Conservation (phyloP, 345 rosid genomes). For the Populus pruinosa region DNA sequence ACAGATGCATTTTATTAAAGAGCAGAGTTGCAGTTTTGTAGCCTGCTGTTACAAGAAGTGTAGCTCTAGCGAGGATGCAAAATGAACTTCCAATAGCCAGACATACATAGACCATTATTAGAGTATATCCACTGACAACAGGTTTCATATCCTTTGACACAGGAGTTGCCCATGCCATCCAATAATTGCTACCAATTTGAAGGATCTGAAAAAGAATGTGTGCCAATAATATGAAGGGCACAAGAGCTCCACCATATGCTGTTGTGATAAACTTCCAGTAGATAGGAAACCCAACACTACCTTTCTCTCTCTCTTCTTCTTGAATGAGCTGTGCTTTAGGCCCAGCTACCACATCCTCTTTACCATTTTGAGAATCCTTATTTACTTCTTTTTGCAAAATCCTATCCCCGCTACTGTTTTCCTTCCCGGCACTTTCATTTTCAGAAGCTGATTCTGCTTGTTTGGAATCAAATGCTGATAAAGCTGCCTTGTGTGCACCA, state of each 20-base stretch:
- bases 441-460: constrained; percentile 33
- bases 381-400: constrained; percentile 29
- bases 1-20: constrained; percentile 61
- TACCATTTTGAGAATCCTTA: constrained; percentile 27
- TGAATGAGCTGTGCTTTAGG: constrained; percentile 58
- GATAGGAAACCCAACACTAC: constrained; percentile 56
- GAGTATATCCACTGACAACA: constrained; percentile 39
- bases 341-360: constrained; percentile 35
- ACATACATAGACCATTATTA: constrained; percentile 54
- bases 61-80: constrained; percentile 48
- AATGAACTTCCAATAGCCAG: constrained; percentile 61
- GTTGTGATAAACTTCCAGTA: constrained; percentile 65
- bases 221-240: constrained; percentile 62
- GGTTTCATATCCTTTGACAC: constrained; percentile 53
- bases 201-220: constrained; percentile 60
- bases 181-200: constrained; percentile 79
- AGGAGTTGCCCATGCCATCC: constrained; percentile 90
- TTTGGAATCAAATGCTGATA: constrained; percentile 49
- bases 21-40: constrained; percentile 70
- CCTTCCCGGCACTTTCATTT: neutral
- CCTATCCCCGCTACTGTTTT: neutral
- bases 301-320: constrained; percentile 89
- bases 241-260: constrained; percentile 71
- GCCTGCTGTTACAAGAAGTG: constrained; percentile 55
- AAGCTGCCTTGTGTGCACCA: constrained; percentile 65